Evolutionary conservation across 2,329 filamentous ascomycete genomes (phyloP).

Genomic region (Alternaria ventricosa): DNA sequence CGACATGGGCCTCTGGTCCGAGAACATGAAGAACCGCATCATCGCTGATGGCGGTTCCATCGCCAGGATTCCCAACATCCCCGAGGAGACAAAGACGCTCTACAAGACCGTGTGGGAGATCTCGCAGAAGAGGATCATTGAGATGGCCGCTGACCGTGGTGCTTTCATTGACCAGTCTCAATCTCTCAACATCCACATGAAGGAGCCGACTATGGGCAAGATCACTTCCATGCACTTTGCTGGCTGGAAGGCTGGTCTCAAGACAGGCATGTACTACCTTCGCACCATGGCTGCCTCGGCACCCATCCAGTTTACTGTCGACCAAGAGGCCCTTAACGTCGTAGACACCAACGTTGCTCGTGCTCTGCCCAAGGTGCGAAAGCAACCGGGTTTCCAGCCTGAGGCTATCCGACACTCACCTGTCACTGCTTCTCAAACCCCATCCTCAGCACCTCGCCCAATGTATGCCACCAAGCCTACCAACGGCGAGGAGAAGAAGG

Average conservation of each 20-base stretch:
- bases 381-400: conserved; percentile 48
- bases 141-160: conserved; percentile 98
- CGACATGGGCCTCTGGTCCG: conserved; percentile 97
- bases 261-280: conserved; percentile 99
- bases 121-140: conserved; percentile 90
- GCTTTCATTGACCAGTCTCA: conserved; percentile 99
- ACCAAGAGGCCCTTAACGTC: conserved; percentile 91
- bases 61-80: conserved; percentile 96
- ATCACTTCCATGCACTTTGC: conserved; percentile 99
- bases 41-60: conserved; percentile 96
- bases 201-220: conserved; percentile 99
- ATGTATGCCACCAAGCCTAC: conserved; percentile 68
- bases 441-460: conserved; percentile 69
- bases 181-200: conserved; percentile 99
- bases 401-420: conserved; percentile 17
- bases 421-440: conserved; percentile 54
- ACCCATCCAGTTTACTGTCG: conserved; percentile 98
- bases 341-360: conserved; percentile 80
- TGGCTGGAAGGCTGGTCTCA: conserved; percentile 98
- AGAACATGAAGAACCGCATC: conserved; percentile 99
- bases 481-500: conserved; percentile 36
- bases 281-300: conserved; percentile 96
- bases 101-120: conserved; percentile 99
- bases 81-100: conserved; percentile 90
- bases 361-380: conserved; percentile 70